Evolutionary conservation across 129 eudicot species (phyloP), one percentile per base, ranked within the genome.

Genomic region (Artemisia tridentata): DNA sequence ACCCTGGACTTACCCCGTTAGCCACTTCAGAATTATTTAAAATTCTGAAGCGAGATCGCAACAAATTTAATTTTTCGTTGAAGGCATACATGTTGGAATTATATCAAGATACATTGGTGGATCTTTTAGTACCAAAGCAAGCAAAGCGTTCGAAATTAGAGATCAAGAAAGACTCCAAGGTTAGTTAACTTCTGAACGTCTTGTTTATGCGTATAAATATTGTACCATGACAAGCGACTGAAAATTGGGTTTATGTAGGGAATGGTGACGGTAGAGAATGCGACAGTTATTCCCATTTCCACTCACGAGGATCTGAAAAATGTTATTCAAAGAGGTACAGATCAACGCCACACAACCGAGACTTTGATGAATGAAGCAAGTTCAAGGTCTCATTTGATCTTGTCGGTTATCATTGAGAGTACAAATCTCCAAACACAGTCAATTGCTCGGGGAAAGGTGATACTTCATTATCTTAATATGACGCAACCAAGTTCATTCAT

Each of bases 1-100:
- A 90, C 76, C 97, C 97, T 11, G 99, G 99, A 56, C 99, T 95
- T 58, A 95, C 99, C 38, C 99, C 99, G 6, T 80, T 95, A n/a
- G 99, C 99, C 73, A 95, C 82, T 13, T 79, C 91, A 8, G 99
- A 95, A 63, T 87, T 95, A 15, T 95, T 95, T 65, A 90, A 80
- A 82, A 86, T 90, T 68, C 55, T 95, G 41, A 95, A 81, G 48
- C 86, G 91, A 15, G 91, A 95, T 58, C 71, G 68, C 29, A 90
- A 88, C 38, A 95, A 95, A 57, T 90, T 85, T 34, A 86, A 89
- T 15, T 90, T 85, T 77, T 80, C 97, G 9, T 84, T 95, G 49
- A 90, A 95, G 99, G 95, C 84, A 1, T 95, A 95, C 73, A 95
- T 95, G 99, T 73, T 95, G 78, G 99, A 95, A 69, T 78, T 95